Evolutionary conservation across 2,329 filamentous ascomycete genomes (phyloP), one percentile per base, ranked within the genome.

Genomic region (Calonectria pseudoreteaudii): DNA sequence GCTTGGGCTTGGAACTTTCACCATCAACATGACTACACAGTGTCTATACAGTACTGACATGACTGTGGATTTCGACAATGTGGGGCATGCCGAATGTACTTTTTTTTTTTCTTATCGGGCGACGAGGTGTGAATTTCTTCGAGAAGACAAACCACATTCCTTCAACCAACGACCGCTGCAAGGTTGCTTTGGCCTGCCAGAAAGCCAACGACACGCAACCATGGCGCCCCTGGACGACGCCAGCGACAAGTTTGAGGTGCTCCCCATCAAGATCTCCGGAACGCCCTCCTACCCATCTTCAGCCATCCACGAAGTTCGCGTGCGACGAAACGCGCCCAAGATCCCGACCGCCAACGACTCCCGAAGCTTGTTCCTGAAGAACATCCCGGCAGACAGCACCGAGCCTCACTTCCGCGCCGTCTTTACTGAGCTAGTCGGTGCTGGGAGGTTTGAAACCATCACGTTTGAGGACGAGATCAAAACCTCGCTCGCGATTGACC

Each of bases 301-400:
- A 53, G 89, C 92, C 72, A 91, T 91, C 65, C 97, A 98, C 86
- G 95, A 96, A 85, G 88, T 98, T 80, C 98, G 98, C 86, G 86
- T 98, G 70, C 94, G 95, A 77, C 92, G 92, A 70, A 96, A 98
- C 85, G 90, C 93, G 58, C 95, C 96, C 74, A 95, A 94, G 85
- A 90, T 94, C 50, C 92, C 94, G 18, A 94, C 93, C 10, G 88
- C 90, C 69, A 90, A 94, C 83, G 94, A 96, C 79, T 87, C 91
- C 20, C 93, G 96, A 79, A 95, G 94, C 74, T 89, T 99, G 23
- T 99, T 98, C 85, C 83, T 98, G n/a, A 94, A 96, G 76, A 98
- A 99, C 81, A 86, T 97, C 0, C 97, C 97, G 9, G 88, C 93
- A 75, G 96, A 98, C 82, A 93, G 95, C 73, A 97, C 95, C 6